Percentiles rank a stretch among this genome's conserved stretches.
These are phyloP conservation scores for Pyrenula aspistea DNA, from an alignment of 495 filamentous ascomycete genomes.

Conservation along the genomic window DNA sequence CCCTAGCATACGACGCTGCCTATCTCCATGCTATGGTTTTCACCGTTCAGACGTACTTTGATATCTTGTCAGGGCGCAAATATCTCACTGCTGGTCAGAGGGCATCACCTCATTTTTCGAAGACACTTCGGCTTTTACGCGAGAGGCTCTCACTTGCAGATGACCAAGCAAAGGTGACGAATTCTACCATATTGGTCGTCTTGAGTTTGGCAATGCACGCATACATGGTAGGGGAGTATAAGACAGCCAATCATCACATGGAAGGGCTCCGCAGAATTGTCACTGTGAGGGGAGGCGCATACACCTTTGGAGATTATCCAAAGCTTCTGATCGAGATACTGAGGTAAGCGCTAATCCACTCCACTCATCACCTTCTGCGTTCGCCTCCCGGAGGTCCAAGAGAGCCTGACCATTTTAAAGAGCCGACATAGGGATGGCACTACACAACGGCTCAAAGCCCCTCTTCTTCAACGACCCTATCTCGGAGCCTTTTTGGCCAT, in stretches of 20 bases:
- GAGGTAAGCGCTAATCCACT: slow-evolving; percentile 9
- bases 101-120: slow-evolving; percentile 13
- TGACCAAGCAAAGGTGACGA: slow-evolving; percentile 8
- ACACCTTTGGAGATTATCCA: slow-evolving; percentile 9
- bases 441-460: slow-evolving; percentile 14
- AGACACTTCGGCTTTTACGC: slow-evolving; percentile 21
- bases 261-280: slow-evolving; percentile 22
- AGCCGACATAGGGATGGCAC: slow-evolving; percentile 19
- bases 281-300: slow-evolving; percentile 21
- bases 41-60: slow-evolving; percentile 20
- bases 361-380: too few species aligned
- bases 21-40: slow-evolving; percentile 28
- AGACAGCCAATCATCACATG: slow-evolving; percentile 18
- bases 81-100: background rate
- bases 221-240: slow-evolving; percentile 12
- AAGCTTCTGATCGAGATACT: slow-evolving; percentile 19
- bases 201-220: slow-evolving; percentile 17
- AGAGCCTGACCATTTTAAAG: slow-evolving; percentile 7
- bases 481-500: slow-evolving; percentile 12
- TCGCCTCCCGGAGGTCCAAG: background rate
- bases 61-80: background rate
- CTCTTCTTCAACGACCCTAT: slow-evolving; percentile 17
- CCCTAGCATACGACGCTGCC: slow-evolving; percentile 19
- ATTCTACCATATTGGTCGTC: slow-evolving; percentile 22
- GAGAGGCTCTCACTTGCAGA: slow-evolving; percentile 13